Conservation (phyloP, 768 basidiomycete species). For the Sarcomyxa edulis region DNA sequence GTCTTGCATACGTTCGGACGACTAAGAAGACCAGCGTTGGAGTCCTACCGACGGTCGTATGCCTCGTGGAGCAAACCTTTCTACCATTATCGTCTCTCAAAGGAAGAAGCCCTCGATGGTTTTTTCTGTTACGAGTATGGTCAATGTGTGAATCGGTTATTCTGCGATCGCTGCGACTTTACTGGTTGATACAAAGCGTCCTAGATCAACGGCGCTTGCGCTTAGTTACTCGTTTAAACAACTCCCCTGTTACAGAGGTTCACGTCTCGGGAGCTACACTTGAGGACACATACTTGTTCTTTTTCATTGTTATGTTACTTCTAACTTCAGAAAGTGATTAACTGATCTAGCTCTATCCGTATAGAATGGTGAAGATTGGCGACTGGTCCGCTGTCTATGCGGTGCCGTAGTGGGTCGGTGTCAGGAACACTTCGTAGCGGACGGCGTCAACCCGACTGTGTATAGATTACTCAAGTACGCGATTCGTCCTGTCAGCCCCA, state of each 20-base stretch:
- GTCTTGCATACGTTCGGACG: slow-evolving; percentile 43
- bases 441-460: slow-evolving; percentile 29
- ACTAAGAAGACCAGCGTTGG: slow-evolving; percentile 92
- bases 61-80: slow-evolving; percentile 12
- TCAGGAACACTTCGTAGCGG: slow-evolving; percentile 39
- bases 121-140: no score
- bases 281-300: slow-evolving; percentile 58
- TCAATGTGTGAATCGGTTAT: no score
- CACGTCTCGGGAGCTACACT: slow-evolving; percentile 85
- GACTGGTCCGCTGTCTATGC: slow-evolving; percentile 68
- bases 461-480: slow-evolving; percentile 84
- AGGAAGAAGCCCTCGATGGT: slow-evolving; percentile 69
- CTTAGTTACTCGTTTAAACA: slow-evolving; percentile 67
- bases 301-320: slow-evolving; percentile 5
- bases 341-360: slow-evolving; percentile 8
- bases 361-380: slow-evolving; percentile 61
- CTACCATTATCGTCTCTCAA: slow-evolving; percentile 8
- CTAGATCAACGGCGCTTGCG: slow-evolving; percentile 50
- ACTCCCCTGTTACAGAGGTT: slow-evolving; percentile 73
- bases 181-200: slow-evolving; percentile 98
- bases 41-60: slow-evolving; percentile 55
- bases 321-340: slow-evolving; percentile 15
- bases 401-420: slow-evolving; percentile 78
- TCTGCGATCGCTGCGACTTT: no score
- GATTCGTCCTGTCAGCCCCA: slow-evolving; percentile 62